These are phyloP conservation scores for Cucumis sativus DNA, from an alignment of 306 rosid genomes.

Conservation along the genomic window DNA sequence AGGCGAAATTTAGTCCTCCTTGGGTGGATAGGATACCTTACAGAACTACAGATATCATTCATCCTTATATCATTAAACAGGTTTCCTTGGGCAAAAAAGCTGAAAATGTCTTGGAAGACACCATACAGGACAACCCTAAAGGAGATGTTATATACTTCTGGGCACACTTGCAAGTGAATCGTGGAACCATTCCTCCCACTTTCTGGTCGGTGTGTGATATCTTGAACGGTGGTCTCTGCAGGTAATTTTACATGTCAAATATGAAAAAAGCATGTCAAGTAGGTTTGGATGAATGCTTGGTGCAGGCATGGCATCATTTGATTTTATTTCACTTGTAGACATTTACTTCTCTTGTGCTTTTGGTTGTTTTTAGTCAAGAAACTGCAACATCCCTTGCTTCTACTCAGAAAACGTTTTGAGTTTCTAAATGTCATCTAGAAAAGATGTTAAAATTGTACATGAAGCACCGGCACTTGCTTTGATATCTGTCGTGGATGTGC, in stretches of 20 bases:
- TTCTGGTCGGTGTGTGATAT: slow-evolving; percentile 95
- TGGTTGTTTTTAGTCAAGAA: neutral
- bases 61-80: slow-evolving; percentile 35
- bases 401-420: neutral
- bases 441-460: neutral
- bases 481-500: neutral
- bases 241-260: slow-evolving; percentile 27
- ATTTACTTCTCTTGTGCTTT: neutral
- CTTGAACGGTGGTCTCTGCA: slow-evolving; percentile 86
- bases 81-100: slow-evolving; percentile 55
- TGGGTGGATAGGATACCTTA: neutral
- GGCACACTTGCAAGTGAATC: slow-evolving; percentile 56
- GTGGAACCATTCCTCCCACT: slow-evolving; percentile 42
- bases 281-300: neutral
- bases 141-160: slow-evolving; percentile 88
- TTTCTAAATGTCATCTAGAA: neutral
- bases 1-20: neutral
- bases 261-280: neutral
- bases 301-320: neutral
- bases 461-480: neutral
- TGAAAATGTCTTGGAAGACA: slow-evolving; percentile 61
- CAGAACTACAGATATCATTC: neutral
- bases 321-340: neutral
- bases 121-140: slow-evolving; percentile 34
- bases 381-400: neutral